These are phyloP conservation scores for Apocynum venetum DNA, from an alignment of 257 asterid species.

Conservation along the genomic window DNA sequence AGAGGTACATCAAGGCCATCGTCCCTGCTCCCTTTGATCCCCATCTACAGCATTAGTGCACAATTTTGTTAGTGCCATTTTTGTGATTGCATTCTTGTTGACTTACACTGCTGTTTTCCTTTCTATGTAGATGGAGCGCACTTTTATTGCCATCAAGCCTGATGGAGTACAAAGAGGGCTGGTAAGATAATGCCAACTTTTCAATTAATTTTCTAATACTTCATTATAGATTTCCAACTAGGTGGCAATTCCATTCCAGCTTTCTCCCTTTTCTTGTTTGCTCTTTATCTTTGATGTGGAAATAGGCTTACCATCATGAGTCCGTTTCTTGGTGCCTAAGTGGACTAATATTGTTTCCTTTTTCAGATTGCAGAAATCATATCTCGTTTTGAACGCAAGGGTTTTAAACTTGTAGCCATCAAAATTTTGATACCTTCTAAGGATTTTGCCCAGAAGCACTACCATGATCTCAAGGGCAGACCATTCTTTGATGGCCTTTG, in stretches of 20 bases:
- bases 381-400: constrained; percentile 90
- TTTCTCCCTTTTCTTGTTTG: neutral
- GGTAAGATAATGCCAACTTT: constrained; percentile 41
- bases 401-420: constrained; percentile 88
- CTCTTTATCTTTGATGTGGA: neutral
- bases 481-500: constrained; percentile 94
- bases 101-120: constrained; percentile 19
- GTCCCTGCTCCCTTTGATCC: constrained; percentile 3
- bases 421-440: constrained; percentile 82
- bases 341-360: constrained; percentile 18
- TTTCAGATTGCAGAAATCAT: constrained; percentile 86
- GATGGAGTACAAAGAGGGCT: constrained; percentile 99
- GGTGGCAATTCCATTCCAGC: neutral
- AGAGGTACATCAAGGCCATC: constrained; percentile 42
- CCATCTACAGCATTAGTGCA: neutral
- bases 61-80: constrained; percentile 1
- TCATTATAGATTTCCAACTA: neutral
- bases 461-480: constrained; percentile 89
- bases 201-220: neutral
- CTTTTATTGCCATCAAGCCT: constrained; percentile 97
- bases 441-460: constrained; percentile 83
- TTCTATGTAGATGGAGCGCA: constrained; percentile 66
- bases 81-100: constrained; percentile 11
- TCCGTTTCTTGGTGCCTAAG: constrained; percentile 2
- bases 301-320: neutral